Evolutionary conservation across 495 filamentous ascomycete genomes (phyloP).

Genomic region (Penicillium simplicissimum): DNA sequence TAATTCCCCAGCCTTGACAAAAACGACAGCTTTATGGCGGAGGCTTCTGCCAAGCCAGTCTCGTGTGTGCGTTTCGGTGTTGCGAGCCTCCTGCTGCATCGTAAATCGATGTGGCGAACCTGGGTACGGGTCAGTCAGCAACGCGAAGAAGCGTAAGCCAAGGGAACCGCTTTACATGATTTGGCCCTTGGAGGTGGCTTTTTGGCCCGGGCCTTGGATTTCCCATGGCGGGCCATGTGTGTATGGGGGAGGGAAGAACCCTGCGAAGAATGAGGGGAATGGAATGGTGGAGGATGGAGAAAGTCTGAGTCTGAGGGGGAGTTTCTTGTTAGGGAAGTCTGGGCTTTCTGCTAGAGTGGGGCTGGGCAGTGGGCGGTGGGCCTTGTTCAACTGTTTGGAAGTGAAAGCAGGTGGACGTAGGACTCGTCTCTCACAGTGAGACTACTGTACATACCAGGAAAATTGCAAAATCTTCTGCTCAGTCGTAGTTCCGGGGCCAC

Average conservation of each 20-base stretch:
- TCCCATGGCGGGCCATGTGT: conserved; percentile 34
- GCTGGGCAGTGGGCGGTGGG: conserved; percentile 22
- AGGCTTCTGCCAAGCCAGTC: conserved; percentile 37
- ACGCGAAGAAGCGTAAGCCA: background rate
- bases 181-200: conserved; percentile 13
- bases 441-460: too few species aligned
- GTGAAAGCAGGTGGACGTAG: background rate
- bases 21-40: conserved; percentile 62
- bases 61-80: conserved; percentile 63
- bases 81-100: conserved; percentile 74
- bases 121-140: conserved; percentile 9
- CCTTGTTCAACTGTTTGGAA: background rate
- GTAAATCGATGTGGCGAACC: conserved; percentile 46
- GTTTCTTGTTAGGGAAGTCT: background rate
- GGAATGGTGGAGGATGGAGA: background rate
- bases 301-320: conserved; percentile 3
- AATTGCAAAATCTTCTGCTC: too few species aligned
- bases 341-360: conserved; percentile 9
- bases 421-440: too few species aligned
- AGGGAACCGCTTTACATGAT: conserved; percentile 5
- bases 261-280: background rate
- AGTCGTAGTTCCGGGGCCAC: too few species aligned
- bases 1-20: conserved; percentile 70
- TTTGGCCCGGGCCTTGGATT: conserved; percentile 27
- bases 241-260: background rate